Evolutionary conservation across 176 grass and related monocot species (phyloP), one percentile per base, ranked within the genome.

Genomic region (Neostapfia colusana): DNA sequence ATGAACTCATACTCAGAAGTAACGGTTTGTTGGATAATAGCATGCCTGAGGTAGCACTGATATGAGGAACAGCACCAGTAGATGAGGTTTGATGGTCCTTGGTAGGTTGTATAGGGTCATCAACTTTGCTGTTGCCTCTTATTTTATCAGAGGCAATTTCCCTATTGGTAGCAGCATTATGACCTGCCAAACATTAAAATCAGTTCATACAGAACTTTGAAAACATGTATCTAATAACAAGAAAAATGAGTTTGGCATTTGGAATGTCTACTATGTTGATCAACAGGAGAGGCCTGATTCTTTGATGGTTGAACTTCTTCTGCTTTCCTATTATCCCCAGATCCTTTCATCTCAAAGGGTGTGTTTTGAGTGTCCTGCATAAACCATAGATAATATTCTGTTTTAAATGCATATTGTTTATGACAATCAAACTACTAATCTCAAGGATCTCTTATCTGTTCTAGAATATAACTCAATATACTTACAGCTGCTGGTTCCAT

Each of bases 281-380:
- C 73, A 66, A 60, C 61, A 21, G 36, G 70, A 59, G 72, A 77
- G 54, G 84, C 27, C 35, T 84, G 79, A 61, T 75, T 81, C 73
- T 44, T 84, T 53, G 58, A 67, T 65, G 77, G 56, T 39, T 78
- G 76, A 44, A 46, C 77, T 75, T 72, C 71, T 40, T 80, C 76
- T 73, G 71, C 59, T 63, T 67, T 87, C 49, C 7, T 7, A 20
- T 42, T 79, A 65, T 15, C 70, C 34, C 73, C 72, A 16, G 78
- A 62, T 67, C 81, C 67, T 83, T 76, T 84, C 71, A 61, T 75
- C 76, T 78, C 80, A 87, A 49, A 68, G 59, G 76, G 65, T 54
- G 76, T 37, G 36, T 67, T 54, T 69, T 49, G 57, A 24, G 72
- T 73, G 5, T 73, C 72, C 88, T 90, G 55, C 25, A 25, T 53